phyloP scores from a whole-genome alignment of 78 protist genomes.

The Goniomonas avonlea region DNA sequence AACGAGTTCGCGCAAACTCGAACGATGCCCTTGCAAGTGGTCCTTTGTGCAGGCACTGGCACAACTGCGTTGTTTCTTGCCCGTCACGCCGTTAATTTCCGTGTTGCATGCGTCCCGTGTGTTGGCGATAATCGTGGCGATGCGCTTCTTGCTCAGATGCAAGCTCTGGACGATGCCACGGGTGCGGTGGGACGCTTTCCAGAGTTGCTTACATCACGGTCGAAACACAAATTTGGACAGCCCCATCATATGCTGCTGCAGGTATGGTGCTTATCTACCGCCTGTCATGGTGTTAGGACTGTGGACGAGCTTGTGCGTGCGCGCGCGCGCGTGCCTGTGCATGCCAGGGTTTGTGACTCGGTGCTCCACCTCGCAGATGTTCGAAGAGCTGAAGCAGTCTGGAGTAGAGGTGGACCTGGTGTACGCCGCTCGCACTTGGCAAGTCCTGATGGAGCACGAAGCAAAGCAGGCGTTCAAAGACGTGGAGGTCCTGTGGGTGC shows the following conservation, averaged over 20 bases:
- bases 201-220: no score
- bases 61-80: not conserved
- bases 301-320: no score
- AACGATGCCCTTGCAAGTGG: not conserved
- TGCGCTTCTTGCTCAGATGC: not conserved
- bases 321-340: no score
- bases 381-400: no score
- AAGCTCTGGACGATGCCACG: not conserved
- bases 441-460: not conserved
- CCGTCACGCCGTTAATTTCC: not conserved
- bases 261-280: no score
- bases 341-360: no score
- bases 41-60: not conserved
- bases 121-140: not conserved
- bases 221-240: no score
- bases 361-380: no score
- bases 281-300: no score
- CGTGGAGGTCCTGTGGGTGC: not conserved
- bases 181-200: no score
- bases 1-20: not conserved
- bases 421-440: not conserved
- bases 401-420: not conserved
- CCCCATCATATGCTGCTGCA: no score
- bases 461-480: not conserved
- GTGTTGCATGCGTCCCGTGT: not conserved